phyloP scores from a whole-genome alignment of 345 rosid species.

The Reutealis trisperma region DNA sequence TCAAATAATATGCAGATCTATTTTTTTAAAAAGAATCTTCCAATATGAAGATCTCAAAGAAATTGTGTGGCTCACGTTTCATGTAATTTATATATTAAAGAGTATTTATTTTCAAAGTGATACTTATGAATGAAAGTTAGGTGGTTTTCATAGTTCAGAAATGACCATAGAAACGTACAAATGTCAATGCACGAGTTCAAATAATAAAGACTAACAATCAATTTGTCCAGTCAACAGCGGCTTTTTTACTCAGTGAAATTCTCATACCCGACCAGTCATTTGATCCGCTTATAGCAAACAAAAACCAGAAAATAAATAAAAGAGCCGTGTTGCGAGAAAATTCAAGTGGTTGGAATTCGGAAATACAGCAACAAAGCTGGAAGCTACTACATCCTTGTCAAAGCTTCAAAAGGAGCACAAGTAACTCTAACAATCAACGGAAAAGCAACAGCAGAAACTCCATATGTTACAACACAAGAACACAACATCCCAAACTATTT shows the following conservation, averaged over 20 bases:
- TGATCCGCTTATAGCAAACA: too few species aligned
- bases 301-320: not conserved
- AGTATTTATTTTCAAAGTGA: too few species aligned
- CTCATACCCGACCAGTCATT: not conserved
- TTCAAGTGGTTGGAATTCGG: not conserved
- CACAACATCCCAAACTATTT: not conserved
- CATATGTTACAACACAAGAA: slow-evolving; percentile 7
- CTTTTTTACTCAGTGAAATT: not conserved
- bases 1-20: too few species aligned
- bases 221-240: not conserved
- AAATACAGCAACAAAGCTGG: slow-evolving; percentile 1
- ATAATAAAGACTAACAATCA: too few species aligned
- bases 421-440: not conserved
- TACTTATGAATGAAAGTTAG: too few species aligned
- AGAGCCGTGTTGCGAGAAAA: not conserved
- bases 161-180: too few species aligned
- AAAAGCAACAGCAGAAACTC: not conserved
- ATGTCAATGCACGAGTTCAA: too few species aligned
- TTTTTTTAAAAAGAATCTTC: too few species aligned
- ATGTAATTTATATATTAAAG: too few species aligned
- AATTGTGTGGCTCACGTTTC: too few species aligned
- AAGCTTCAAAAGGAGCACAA: not conserved
- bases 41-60: too few species aligned
- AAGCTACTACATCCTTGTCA: not conserved
- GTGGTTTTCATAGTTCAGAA: too few species aligned